phyloP scores from a whole-genome alignment of 768 basidiomycete species.

The Hemileccinum impolitum region DNA sequence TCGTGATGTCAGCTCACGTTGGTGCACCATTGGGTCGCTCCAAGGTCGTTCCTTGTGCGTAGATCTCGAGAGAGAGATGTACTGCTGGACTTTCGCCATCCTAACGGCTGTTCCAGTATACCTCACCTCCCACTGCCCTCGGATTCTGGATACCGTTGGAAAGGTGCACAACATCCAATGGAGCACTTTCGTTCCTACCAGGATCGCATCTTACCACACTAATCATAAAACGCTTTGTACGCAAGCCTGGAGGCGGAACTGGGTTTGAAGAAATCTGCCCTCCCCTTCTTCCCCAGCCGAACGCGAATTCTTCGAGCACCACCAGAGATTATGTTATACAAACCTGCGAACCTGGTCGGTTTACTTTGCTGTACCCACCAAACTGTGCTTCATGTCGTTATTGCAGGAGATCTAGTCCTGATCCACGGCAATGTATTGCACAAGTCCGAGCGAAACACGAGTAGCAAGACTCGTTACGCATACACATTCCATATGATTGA shows the following conservation, averaged over 20 bases:
- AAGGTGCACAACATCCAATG: conserved; percentile 76
- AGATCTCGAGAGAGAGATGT: too few species aligned
- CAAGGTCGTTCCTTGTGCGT: conserved; percentile 71
- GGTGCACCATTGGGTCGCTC: background rate
- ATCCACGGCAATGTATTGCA: conserved; percentile 94
- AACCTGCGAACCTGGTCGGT: conserved; percentile 67
- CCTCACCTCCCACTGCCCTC: conserved; percentile 84
- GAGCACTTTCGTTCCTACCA: conserved; percentile 85
- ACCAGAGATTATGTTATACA: conserved; percentile 59
- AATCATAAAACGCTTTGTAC: conserved; percentile 83
- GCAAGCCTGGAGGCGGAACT: conserved; percentile 72
- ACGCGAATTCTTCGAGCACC: conserved; percentile 1
- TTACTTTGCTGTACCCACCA: background rate
- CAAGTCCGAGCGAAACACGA: conserved; percentile 85
- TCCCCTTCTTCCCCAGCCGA: conserved; percentile 16
- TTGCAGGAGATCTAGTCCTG: conserved; percentile 79
- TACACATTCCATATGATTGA: conserved; percentile 98
- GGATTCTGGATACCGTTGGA: conserved; percentile 98
- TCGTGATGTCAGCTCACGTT: background rate
- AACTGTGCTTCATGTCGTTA: background rate
- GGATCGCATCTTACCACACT: conserved; percentile 79
- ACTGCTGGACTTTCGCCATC: background rate
- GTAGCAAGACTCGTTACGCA: conserved; percentile 77
- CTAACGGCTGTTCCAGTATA: conserved; percentile 57
- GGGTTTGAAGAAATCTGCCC: conserved; percentile 68